Conservation (phyloP, 108 stramenopile genomes). For the Skeletonema marinoi region DNA sequence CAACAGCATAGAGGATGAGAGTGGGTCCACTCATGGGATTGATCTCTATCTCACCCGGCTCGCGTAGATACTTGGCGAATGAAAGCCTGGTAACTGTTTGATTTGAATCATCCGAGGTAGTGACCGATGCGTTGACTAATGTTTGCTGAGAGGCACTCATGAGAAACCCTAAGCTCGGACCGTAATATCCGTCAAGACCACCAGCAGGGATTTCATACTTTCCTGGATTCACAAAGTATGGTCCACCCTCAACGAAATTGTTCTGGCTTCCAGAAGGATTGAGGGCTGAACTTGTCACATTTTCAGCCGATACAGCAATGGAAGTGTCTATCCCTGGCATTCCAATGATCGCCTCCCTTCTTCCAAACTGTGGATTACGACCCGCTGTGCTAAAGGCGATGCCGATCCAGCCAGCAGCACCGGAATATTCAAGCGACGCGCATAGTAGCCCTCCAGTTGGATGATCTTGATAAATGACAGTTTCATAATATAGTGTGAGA, state of each 20-base stretch:
- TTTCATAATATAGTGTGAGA: constrained; percentile 29
- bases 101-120: background rate
- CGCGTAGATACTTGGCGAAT: constrained; percentile 29
- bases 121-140: constrained; percentile 20
- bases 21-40: constrained; percentile 23
- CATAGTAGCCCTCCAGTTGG: constrained; percentile 22
- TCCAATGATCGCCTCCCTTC: constrained; percentile 46
- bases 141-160: constrained; percentile 22
- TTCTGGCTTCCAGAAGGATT: constrained; percentile 18
- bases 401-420: constrained; percentile 44
- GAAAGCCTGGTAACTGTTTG: constrained; percentile 11
- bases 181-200: constrained; percentile 11
- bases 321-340: constrained; percentile 24
- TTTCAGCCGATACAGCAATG: constrained; percentile 7
- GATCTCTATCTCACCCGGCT: constrained; percentile 38
- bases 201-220: constrained; percentile 46
- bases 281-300: constrained; percentile 1
- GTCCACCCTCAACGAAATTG: constrained; percentile 4
- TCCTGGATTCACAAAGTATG: constrained; percentile 24
- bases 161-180: constrained; percentile 26
- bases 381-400: constrained; percentile 25
- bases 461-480: constrained; percentile 10
- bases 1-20: constrained; percentile 42
- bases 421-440: constrained; percentile 26
- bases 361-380: constrained; percentile 37